phyloP scores from a whole-genome alignment of 2,329 filamentous ascomycete species.

The Hypomyces rosellus region DNA sequence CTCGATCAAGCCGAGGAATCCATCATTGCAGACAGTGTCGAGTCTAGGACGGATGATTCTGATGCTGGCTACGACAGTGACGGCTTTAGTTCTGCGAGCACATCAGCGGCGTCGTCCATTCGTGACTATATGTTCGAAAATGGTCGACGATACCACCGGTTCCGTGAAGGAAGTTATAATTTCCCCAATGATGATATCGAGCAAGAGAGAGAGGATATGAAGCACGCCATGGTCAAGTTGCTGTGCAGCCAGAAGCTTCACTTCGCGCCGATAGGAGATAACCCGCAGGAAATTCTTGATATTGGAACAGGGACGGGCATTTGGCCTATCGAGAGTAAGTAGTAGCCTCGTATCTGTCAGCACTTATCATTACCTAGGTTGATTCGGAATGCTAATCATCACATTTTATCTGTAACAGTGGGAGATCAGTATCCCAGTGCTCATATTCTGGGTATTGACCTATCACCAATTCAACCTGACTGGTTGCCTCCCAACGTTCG shows the following conservation, averaged over 20 bases:
- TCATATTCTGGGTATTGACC: conserved; percentile 38
- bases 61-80: conserved; percentile 35
- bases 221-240: conserved; percentile 46
- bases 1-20: conserved; percentile 30
- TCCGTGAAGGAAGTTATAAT: conserved; percentile 48
- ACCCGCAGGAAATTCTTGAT: conserved; percentile 47
- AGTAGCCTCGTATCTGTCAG: not conserved
- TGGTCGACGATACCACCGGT: conserved; percentile 52
- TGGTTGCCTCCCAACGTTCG: conserved; percentile 50
- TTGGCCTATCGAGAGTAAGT: conserved; percentile 50
- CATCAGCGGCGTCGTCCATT: conserved; percentile 34
- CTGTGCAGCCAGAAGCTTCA: conserved; percentile 43
- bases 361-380: not conserved
- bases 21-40: conserved; percentile 27
- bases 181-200: conserved; percentile 57
- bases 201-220: conserved; percentile 53
- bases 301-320: conserved; percentile 54
- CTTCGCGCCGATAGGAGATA: conserved; percentile 43
- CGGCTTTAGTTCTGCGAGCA: conserved; percentile 29
- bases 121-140: conserved; percentile 50
- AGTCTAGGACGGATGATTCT: conserved; percentile 15
- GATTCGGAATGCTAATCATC: not conserved
- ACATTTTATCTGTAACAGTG: conserved; percentile 27
- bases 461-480: conserved; percentile 44
- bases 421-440: conserved; percentile 38